Evolutionary conservation across 2,329 filamentous ascomycete species (phyloP).

Genomic region (Colletotrichum kahawae): DNA sequence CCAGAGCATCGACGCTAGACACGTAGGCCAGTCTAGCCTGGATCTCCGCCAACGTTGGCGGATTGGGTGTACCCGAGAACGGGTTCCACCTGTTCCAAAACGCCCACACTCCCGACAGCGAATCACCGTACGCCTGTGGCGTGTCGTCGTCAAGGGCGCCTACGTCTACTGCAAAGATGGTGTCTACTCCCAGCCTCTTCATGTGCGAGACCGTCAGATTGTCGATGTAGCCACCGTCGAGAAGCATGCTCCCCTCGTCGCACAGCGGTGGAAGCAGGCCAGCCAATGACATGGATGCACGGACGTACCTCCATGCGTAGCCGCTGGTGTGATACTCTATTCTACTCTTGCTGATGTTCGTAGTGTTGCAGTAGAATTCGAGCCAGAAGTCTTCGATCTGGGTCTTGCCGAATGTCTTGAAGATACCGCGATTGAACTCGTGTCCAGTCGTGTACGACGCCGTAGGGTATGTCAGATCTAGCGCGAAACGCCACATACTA

Average conservation of each 20-base stretch:
- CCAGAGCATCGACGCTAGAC: constrained; percentile 90
- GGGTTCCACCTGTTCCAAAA: constrained; percentile 97
- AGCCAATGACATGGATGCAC: constrained; percentile 95
- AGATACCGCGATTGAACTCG: constrained; percentile 98
- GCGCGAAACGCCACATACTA: constrained; percentile 97
- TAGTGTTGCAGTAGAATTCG: constrained; percentile 98
- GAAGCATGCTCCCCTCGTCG: constrained; percentile 94
- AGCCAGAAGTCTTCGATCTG: constrained; percentile 99
- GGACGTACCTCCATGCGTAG: constrained; percentile 96
- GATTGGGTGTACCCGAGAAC: constrained; percentile 86
- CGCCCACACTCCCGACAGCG: constrained; percentile 93
- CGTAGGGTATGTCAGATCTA: constrained; percentile 95
- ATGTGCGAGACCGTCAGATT: constrained; percentile 97
- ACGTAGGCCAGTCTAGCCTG: constrained; percentile 95
- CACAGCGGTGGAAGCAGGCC: constrained; percentile 92
- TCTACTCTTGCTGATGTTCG: constrained; percentile 94
- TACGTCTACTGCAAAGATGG: constrained; percentile 96
- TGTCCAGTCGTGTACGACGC: constrained; percentile 98
- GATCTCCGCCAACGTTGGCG: constrained; percentile 93
- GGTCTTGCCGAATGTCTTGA: constrained; percentile 95
- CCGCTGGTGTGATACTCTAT: constrained; percentile 94
- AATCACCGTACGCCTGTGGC: constrained; percentile 92
- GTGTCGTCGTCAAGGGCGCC: constrained; percentile 90
- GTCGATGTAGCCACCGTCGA: constrained; percentile 96
- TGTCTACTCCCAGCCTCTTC: constrained; percentile 90